A percentile compares a stretch with the other conserved stretches of the same genome.
phyloP scores from a whole-genome alignment of 139 green algal genomes.

The Picochlorum sp. region DNA sequence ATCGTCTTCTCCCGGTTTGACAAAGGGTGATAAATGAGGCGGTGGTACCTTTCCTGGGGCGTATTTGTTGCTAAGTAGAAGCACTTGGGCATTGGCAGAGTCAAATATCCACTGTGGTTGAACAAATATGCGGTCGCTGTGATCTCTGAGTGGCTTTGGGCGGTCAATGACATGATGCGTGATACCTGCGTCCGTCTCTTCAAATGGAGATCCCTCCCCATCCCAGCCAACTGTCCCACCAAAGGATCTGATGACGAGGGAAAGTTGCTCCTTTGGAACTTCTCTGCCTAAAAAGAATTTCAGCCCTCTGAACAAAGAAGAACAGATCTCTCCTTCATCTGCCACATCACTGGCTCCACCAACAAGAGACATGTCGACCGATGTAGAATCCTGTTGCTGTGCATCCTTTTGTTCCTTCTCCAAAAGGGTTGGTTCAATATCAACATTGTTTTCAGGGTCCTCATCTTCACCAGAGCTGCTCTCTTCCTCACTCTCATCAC shows the following conservation, averaged over 20 bases:
- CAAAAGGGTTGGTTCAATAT: slow-evolving; percentile 2
- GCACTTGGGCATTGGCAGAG: slow-evolving; percentile 73
- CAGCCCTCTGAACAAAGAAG: slow-evolving; percentile 72
- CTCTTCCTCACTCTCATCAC: slow-evolving; percentile 5
- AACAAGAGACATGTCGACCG: slow-evolving; percentile 4
- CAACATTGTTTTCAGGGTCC: slow-evolving; percentile 2
- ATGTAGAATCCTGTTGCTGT: neutral
- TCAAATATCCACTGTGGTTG: slow-evolving; percentile 98
- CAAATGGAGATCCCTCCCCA: slow-evolving; percentile 73
- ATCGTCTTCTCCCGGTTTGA: slow-evolving; percentile 78
- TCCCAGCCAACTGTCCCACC: slow-evolving; percentile 82
- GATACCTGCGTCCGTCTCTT: slow-evolving; percentile 60
- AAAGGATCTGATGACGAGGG: slow-evolving; percentile 88
- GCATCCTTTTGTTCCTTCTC: neutral
- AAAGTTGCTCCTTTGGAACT: slow-evolving; percentile 78
- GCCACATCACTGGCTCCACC: slow-evolving; percentile 48
- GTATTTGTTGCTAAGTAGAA: slow-evolving; percentile 68
- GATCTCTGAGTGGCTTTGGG: neutral
- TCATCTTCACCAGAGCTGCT: slow-evolving; percentile 6
- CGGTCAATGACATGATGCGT: slow-evolving; percentile 72
- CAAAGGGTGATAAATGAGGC: slow-evolving; percentile 96
- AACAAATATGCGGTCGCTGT: slow-evolving; percentile 67
- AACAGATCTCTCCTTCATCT: slow-evolving; percentile 46
- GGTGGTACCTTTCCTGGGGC: slow-evolving; percentile 63
- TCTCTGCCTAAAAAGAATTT: slow-evolving; percentile 88